Percentiles rank a stretch among this genome's conserved stretches.
Conservation (phyloP, 352 stramenopile species). For the Ochromonadaceae sp. region DNA sequence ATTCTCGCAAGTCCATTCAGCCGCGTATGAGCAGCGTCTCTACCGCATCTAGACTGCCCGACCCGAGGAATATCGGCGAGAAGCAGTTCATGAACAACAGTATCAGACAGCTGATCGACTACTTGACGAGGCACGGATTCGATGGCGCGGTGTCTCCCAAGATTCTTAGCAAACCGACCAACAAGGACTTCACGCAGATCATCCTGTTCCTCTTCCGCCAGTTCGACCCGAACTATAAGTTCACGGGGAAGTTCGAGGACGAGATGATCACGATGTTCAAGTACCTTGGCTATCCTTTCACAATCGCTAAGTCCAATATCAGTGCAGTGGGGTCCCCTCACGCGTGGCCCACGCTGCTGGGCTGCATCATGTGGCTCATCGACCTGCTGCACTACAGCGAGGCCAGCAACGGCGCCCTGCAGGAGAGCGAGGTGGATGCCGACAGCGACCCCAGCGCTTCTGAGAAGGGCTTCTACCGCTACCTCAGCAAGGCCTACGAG, state of each 20-base stretch:
- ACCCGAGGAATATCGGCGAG: slow-evolving; percentile 66
- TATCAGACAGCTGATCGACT: slow-evolving; percentile 79
- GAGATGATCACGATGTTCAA: slow-evolving; percentile 62
- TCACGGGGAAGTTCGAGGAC: slow-evolving; percentile 55
- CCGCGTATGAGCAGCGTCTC: no score
- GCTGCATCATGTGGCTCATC: slow-evolving; percentile 88
- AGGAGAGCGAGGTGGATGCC: not conserved
- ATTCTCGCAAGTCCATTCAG: no score
- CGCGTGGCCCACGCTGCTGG: slow-evolving; percentile 86
- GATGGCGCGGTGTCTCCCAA: slow-evolving; percentile 72
- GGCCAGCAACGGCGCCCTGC: slow-evolving; percentile 27
- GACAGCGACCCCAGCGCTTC: not conserved
- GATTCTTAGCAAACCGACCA: slow-evolving; percentile 71
- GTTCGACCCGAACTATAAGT: slow-evolving; percentile 70
- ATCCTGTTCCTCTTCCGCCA: slow-evolving; percentile 86
- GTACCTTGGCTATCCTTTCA: slow-evolving; percentile 75
- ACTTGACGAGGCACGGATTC: slow-evolving; percentile 70
- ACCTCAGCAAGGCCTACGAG: slow-evolving; percentile 70
- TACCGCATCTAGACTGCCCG: no score
- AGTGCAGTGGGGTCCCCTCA: slow-evolving; percentile 67
- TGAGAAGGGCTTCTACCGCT: slow-evolving; percentile 82
- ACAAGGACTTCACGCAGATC: slow-evolving; percentile 93
- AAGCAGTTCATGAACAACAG: slow-evolving; percentile 73
- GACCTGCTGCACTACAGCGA: slow-evolving; percentile 78
- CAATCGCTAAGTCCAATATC: slow-evolving; percentile 81